A percentile compares a stretch with the other conserved stretches of the same genome.
phyloP scores from a whole-genome alignment of 352 stramenopile genomes.

The Phytopythium cucurbitacearum region DNA sequence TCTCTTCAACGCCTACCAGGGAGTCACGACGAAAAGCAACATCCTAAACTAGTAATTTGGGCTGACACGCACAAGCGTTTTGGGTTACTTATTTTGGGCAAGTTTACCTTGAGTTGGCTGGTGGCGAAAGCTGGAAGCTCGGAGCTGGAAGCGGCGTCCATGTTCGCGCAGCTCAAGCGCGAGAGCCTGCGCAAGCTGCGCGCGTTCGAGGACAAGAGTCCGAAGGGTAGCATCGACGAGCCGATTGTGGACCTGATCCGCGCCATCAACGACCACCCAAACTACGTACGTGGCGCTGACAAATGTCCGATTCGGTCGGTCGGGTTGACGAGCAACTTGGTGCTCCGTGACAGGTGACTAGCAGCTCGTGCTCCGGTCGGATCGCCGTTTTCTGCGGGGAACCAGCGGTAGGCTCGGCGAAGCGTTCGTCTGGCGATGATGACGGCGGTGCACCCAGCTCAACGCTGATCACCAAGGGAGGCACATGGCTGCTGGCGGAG shows the following conservation, averaged over 20 bases:
- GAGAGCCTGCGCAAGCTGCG: conserved; percentile 83
- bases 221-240: conserved; percentile 88
- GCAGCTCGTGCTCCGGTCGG: conserved; percentile 88
- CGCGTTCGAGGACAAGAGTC: conserved; percentile 84
- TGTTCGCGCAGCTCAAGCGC: conserved; percentile 84
- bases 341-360: conserved; percentile 60
- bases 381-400: conserved; percentile 85
- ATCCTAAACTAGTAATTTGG: background rate
- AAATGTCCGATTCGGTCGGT: background rate
- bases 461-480: conserved; percentile 85
- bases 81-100: background rate
- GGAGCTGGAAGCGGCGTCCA: conserved; percentile 6
- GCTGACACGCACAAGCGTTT: background rate
- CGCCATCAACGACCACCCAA: conserved; percentile 77
- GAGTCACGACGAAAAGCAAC: no score
- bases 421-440: conserved; percentile 5
- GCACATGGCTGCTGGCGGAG: conserved; percentile 85
- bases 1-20: no score
- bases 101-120: background rate
- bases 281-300: conserved; percentile 61
- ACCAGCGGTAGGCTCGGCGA: conserved; percentile 11
- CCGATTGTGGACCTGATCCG: conserved; percentile 87
- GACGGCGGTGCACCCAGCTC: conserved; percentile 7
- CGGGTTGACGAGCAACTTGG: background rate
- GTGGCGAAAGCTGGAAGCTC: background rate